These are phyloP conservation scores for Lentithecium fluviatile DNA, from an alignment of 495 filamentous ascomycete species.

Conservation along the genomic window DNA sequence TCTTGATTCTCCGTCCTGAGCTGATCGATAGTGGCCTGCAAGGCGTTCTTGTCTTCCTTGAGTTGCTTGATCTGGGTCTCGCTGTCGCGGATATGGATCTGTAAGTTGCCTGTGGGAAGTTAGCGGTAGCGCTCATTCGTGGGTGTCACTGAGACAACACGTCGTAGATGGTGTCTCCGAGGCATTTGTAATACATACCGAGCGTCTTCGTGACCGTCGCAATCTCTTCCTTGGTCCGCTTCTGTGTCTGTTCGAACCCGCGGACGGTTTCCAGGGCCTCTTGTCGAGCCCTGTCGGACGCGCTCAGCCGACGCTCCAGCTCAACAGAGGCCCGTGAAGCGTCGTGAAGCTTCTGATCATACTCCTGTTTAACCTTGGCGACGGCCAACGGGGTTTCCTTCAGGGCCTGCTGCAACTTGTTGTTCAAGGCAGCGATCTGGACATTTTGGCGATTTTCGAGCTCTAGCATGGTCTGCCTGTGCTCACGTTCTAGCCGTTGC, in stretches of 20 bases:
- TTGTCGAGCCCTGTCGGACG: constrained; percentile 12
- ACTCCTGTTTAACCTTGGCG: constrained; percentile 24
- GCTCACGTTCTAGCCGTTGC: constrained; percentile 35
- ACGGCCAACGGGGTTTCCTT: constrained; percentile 23
- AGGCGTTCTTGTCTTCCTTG: constrained; percentile 19
- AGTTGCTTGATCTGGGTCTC: constrained; percentile 22
- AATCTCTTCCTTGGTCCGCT: constrained; percentile 32
- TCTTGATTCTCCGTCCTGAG: constrained; percentile 24
- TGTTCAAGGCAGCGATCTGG: constrained; percentile 29
- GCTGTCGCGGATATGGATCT: constrained; percentile 10
- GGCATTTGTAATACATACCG: not conserved
- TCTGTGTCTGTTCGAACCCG: constrained; percentile 32
- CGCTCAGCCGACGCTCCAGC: constrained; percentile 17
- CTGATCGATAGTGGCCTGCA: constrained; percentile 18
- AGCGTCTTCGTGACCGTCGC: constrained; percentile 27
- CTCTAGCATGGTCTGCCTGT: constrained; percentile 40
- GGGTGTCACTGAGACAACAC: not conserved
- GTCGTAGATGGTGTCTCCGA: not conserved
- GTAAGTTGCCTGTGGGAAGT: constrained; percentile 8
- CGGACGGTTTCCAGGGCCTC: constrained; percentile 31
- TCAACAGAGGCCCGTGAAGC: constrained; percentile 14
- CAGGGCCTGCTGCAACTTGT: constrained; percentile 28
- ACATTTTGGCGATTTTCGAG: constrained; percentile 50
- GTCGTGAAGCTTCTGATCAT: constrained; percentile 29
- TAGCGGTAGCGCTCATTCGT: too few species aligned